Conservation (phyloP, 768 basidiomycete species). For the Coprinopsis cinerea region DNA sequence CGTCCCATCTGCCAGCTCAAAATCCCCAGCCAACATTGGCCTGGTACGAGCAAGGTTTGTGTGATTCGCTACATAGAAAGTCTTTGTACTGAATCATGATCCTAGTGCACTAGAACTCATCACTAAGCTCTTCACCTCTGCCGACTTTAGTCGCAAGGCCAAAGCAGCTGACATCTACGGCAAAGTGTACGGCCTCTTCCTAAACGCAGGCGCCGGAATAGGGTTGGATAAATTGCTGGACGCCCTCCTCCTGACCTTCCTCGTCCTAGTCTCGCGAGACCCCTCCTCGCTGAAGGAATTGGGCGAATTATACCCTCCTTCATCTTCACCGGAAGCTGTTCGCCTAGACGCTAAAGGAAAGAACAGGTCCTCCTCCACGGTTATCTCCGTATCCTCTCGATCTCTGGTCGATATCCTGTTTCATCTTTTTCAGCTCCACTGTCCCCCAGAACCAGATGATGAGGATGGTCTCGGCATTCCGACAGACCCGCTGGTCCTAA, state of each 20-base stretch:
- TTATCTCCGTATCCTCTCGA: conserved; percentile 6
- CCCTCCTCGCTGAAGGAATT: conserved; percentile 49
- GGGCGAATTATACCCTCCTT: conserved; percentile 16
- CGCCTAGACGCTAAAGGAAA: conserved; percentile 5
- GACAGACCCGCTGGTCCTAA: conserved; percentile 45
- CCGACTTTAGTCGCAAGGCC: conserved; percentile 73
- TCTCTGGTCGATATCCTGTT: conserved; percentile 39
- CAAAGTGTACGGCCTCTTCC: conserved; percentile 63
- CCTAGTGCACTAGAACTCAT: conserved; percentile 71
- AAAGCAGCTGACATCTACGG: conserved; percentile 69
- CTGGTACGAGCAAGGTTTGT: conserved; percentile 65
- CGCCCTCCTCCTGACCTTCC: conserved; percentile 54
- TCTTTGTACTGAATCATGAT: not conserved
- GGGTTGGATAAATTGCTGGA: conserved; percentile 46
- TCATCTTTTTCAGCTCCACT: conserved; percentile 27
- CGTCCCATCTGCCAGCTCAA: conserved; percentile 32
- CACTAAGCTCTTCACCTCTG: conserved; percentile 58
- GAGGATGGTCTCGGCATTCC: not conserved
- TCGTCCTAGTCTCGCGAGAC: conserved; percentile 58
- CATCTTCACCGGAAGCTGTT: not conserved
- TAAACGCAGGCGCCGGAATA: conserved; percentile 48
- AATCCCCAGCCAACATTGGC: conserved; percentile 15
- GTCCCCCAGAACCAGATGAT: conserved; percentile 16
- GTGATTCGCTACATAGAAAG: too few species aligned
- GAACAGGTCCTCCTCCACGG: too few species aligned